Conservation (phyloP, 2,329 filamentous ascomycete genomes). For the Colletotrichum sp. region DNA sequence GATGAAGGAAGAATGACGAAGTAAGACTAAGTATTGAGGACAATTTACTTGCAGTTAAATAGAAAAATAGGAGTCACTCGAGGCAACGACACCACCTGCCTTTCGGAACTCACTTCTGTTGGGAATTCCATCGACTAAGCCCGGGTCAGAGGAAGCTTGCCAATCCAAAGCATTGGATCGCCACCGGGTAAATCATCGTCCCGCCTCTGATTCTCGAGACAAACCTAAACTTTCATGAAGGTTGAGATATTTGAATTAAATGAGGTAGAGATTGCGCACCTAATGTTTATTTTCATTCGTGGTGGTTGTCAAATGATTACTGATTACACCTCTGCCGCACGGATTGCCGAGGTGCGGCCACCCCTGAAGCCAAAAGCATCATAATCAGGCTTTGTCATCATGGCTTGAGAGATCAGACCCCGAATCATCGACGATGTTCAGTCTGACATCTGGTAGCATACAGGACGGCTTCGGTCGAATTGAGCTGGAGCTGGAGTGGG, state of each 20-base stretch:
- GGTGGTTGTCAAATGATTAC: neutral
- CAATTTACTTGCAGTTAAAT: rapidly evolving
- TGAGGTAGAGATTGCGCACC: neutral
- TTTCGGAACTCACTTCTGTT: neutral
- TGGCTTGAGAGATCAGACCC: neutral
- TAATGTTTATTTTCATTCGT: neutral
- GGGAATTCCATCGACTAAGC: neutral
- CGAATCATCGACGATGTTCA: neutral
- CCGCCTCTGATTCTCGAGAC: rapidly evolving
- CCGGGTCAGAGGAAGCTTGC: rapidly evolving
- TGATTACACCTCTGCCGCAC: neutral
- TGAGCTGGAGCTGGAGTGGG: neutral
- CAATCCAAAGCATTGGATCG: neutral
- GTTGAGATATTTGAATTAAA: neutral
- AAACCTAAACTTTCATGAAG: neutral
- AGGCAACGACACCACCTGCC: neutral
- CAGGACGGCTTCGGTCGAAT: neutral
- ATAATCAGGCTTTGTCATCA: neutral
- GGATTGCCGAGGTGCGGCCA: neutral
- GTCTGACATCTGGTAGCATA: neutral
- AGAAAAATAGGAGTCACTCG: neutral
- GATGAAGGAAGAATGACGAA: neutral
- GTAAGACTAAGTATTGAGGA: neutral
- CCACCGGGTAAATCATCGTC: neutral
- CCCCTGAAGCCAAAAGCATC: neutral